Evolutionary conservation across 1,284 basidiomycete species (phyloP).

Genomic region (Pseudozyma sp.): DNA sequence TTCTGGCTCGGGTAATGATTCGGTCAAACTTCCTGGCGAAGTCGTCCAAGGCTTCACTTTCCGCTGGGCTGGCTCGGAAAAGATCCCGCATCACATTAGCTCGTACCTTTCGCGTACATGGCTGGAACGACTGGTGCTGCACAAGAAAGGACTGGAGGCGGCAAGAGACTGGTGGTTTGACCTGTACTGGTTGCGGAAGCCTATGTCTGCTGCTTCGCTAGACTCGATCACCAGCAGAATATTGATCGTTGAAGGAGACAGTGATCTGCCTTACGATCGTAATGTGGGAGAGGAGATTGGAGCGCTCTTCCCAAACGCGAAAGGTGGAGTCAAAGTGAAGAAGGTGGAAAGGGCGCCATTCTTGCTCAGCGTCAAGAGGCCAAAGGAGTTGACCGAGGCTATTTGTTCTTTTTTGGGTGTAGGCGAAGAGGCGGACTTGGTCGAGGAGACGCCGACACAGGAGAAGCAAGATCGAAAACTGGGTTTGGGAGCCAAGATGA

Average conservation of each 20-base stretch:
- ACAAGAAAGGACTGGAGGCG: conserved; percentile 8
- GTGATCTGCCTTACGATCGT: conserved; percentile 24
- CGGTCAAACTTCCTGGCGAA: conserved; percentile 17
- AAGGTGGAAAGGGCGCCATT: conserved; percentile 9
- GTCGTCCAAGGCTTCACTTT: conserved; percentile 28
- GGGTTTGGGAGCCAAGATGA: neutral
- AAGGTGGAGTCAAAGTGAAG: neutral
- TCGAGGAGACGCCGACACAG: neutral
- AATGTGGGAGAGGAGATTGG: conserved; percentile 13
- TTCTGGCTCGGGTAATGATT: neutral
- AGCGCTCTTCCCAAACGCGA: conserved; percentile 6
- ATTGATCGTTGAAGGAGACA: conserved; percentile 22
- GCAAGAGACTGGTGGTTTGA: conserved; percentile 38
- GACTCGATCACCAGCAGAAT: conserved; percentile 7
- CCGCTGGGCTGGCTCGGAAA: conserved; percentile 31
- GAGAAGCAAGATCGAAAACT: neutral
- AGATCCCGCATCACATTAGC: conserved; percentile 18
- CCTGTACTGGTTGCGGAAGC: conserved; percentile 23
- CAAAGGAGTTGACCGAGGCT: conserved; percentile 2
- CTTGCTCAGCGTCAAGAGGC: conserved; percentile 19
- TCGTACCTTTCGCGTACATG: conserved; percentile 20
- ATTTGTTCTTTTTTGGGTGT: conserved; percentile 7
- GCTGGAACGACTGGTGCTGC: conserved; percentile 19
- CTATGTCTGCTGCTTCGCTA: neutral
- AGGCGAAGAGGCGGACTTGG: neutral